These are phyloP conservation scores for Candolleomyces eurysporus DNA, from an alignment of 768 basidiomycete species.

Conservation along the genomic window DNA sequence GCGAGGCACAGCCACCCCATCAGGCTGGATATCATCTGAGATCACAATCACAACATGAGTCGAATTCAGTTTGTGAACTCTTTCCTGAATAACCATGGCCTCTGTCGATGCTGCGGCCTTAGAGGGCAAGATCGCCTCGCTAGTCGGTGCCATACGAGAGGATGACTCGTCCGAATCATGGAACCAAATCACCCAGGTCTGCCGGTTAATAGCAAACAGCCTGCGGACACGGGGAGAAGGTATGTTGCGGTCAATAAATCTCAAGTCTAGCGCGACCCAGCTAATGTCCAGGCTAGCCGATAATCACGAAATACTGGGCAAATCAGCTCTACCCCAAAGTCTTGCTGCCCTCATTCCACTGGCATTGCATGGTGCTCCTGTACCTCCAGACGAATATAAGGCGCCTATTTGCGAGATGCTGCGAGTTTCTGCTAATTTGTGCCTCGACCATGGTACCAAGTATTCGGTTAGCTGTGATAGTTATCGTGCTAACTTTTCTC, in stretches of 20 bases:
- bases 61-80: background rate
- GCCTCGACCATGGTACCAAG: slow-evolving; percentile 74
- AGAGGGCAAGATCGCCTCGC: slow-evolving; percentile 33
- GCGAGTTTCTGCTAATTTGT: slow-evolving; percentile 78
- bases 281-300: slow-evolving; percentile 48
- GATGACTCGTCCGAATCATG: slow-evolving; percentile 40
- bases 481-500: background rate
- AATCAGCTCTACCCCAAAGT: slow-evolving; percentile 60
- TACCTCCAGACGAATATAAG: slow-evolving; percentile 45
- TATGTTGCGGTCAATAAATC: slow-evolving; percentile 29
- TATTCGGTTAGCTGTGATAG: background rate
- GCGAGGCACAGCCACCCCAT: slow-evolving; percentile 8
- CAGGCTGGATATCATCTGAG: background rate
- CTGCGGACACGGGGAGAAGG: slow-evolving; percentile 54
- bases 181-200: slow-evolving; percentile 49
- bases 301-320: slow-evolving; percentile 67
- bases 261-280: background rate
- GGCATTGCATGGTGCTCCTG: slow-evolving; percentile 48
- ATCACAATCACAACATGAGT: slow-evolving; percentile 1
- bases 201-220: slow-evolving; percentile 59
- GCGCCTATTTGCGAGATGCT: slow-evolving; percentile 65
- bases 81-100: background rate
- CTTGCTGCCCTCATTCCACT: slow-evolving; percentile 58
- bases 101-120: slow-evolving; percentile 13
- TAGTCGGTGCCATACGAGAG: slow-evolving; percentile 27